Conservation (phyloP, 2,329 filamentous ascomycete species). For the Clarireedia homoeocarpa region DNA sequence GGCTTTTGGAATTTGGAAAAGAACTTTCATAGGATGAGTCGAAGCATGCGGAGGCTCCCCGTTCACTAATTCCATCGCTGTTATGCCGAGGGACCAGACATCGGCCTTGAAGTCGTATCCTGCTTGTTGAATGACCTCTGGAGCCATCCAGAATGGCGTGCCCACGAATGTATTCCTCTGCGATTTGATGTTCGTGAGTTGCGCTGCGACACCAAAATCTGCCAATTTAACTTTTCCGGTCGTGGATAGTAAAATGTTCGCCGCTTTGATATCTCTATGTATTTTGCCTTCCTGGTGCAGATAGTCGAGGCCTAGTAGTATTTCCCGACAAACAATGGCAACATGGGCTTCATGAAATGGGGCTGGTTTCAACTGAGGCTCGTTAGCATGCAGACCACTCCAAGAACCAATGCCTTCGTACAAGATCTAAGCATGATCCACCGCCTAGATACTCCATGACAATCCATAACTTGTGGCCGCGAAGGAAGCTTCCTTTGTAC, state of each 20-base stretch:
- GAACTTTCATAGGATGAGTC: conserved; percentile 87
- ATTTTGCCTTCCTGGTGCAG: conserved; percentile 92
- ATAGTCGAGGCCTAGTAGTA: conserved; percentile 85
- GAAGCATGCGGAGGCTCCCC: conserved; percentile 83
- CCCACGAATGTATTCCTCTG: conserved; percentile 96
- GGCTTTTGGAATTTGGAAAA: conserved; percentile 87
- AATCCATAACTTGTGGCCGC: conserved; percentile 96
- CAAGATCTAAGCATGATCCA: conserved; percentile 88
- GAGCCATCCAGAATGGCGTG: conserved; percentile 96
- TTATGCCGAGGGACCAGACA: conserved; percentile 89
- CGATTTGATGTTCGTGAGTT: conserved; percentile 95
- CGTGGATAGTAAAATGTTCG: conserved; percentile 89
- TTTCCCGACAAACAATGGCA: conserved; percentile 86
- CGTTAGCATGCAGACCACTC: conserved; percentile 12
- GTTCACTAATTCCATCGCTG: conserved; percentile 80
- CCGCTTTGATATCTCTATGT: conserved; percentile 93
- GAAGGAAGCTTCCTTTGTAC: conserved; percentile 94
- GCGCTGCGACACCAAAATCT: conserved; percentile 94
- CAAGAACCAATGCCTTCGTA: conserved; percentile 36
- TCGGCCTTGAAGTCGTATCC: conserved; percentile 83
- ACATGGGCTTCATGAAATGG: conserved; percentile 85
- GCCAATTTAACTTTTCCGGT: conserved; percentile 89
- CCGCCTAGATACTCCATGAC: conserved; percentile 98
- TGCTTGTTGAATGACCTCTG: conserved; percentile 86
- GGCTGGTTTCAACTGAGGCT: conserved; percentile 71